A percentile compares a stretch with the other conserved stretches of the same genome.
Evolutionary conservation across 345 rosid species (phyloP).

Genomic region (Eucalyptus tenuipes): DNA sequence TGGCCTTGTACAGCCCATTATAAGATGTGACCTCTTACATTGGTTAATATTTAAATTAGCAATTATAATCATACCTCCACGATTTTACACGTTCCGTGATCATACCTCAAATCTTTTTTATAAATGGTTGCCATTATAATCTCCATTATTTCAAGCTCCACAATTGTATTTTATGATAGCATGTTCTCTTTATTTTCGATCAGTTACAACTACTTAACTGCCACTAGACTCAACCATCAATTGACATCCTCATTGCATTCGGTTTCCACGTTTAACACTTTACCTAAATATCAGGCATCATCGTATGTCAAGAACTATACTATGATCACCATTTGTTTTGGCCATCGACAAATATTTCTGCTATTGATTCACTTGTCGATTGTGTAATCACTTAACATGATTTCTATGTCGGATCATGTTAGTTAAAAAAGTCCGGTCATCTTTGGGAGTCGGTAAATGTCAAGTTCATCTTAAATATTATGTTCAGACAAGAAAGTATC

Average conservation of each 20-base stretch:
- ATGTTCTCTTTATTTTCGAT: too few species aligned
- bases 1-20: too few species aligned
- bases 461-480: neutral
- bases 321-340: neutral
- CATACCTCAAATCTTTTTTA: too few species aligned
- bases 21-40: too few species aligned
- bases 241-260: neutral
- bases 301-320: neutral
- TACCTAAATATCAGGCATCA: neutral
- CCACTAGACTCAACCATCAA: fast-evolving
- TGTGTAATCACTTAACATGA: neutral
- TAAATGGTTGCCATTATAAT: too few species aligned
- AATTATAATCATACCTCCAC: too few species aligned
- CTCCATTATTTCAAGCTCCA: too few species aligned
- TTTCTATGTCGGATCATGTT: neutral
- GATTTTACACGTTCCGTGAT: too few species aligned
- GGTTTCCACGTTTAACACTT: neutral
- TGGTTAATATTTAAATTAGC: too few species aligned
- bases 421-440: neutral
- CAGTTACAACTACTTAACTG: too few species aligned
- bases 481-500: neutral
- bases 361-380: fast-evolving
- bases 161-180: too few species aligned
- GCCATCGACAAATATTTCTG: fast-evolving
- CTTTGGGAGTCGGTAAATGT: fast-evolving